Percentiles rank a stretch among this genome's conserved stretches.
These are phyloP conservation scores for Podospora pseudocomata DNA, from an alignment of 495 filamentous ascomycete species.

Conservation along the genomic window DNA sequence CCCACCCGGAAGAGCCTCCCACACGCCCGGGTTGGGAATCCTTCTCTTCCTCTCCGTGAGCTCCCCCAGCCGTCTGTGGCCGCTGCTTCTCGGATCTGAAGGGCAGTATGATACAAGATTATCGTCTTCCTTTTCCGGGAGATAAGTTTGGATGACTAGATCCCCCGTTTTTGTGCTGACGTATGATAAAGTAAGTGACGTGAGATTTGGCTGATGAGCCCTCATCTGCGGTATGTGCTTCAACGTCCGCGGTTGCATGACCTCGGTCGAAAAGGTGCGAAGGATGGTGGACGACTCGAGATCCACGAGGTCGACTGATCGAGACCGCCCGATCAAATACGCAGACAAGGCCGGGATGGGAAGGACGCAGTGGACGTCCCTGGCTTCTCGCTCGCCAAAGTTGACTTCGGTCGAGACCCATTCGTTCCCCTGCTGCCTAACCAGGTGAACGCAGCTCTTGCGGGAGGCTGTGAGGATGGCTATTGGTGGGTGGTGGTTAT, in stretches of 20 bases:
- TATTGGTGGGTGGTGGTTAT: constrained; percentile 13
- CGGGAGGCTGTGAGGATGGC: constrained; percentile 41
- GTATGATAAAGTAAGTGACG: constrained; percentile 54
- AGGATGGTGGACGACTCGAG: constrained; percentile 47
- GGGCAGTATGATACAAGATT: constrained; percentile 39
- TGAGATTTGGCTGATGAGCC: constrained; percentile 44
- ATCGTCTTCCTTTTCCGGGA: constrained; percentile 44
- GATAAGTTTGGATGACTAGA: constrained; percentile 54
- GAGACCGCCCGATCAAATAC: constrained; percentile 45
- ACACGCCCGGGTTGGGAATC: constrained; percentile 48
- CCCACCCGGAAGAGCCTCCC: constrained; percentile 46
- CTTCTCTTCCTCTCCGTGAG: constrained; percentile 34
- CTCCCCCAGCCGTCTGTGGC: constrained; percentile 39
- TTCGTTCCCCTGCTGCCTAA: constrained; percentile 33
- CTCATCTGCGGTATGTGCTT: constrained; percentile 48
- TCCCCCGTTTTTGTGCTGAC: constrained; percentile 48
- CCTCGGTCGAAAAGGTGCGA: constrained; percentile 54
- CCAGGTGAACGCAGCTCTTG: constrained; percentile 45
- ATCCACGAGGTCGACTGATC: constrained; percentile 53
- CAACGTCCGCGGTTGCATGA: constrained; percentile 51
- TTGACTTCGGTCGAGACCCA: constrained; percentile 41
- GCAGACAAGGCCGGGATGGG: constrained; percentile 43
- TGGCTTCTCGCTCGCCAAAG: constrained; percentile 26
- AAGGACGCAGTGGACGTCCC: constrained; percentile 39
- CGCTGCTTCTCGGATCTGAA: constrained; percentile 15